Conservation (phyloP, 768 basidiomycete species). For the Boletus edulis region DNA sequence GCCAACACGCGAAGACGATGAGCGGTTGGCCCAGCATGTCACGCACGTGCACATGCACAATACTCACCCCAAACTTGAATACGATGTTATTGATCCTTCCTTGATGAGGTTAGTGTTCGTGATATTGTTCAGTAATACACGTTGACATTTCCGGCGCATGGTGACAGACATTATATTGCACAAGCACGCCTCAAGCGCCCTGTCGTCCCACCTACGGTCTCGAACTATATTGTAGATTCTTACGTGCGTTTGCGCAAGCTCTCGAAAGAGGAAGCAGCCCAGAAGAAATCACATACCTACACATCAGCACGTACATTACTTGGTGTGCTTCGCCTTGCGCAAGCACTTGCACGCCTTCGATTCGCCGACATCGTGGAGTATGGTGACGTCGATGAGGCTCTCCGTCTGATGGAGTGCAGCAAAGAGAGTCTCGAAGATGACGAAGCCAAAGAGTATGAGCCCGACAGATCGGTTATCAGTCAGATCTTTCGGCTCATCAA, state of each 20-base stretch:
- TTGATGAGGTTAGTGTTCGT: constrained; percentile 70
- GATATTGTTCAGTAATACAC: neutral
- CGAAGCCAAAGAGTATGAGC: constrained; percentile 62
- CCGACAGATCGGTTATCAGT: constrained; percentile 76
- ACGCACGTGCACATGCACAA: constrained; percentile 98
- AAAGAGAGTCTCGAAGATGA: constrained; percentile 90
- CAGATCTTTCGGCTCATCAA: constrained; percentile 92
- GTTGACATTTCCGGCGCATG: constrained; percentile 1
- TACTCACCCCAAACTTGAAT: constrained; percentile 78
- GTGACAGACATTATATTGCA: constrained; percentile 87
- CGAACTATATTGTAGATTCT: constrained; percentile 90
- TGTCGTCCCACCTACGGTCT: constrained; percentile 84
- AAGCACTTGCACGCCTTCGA: constrained; percentile 90
- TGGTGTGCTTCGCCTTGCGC: constrained; percentile 89
- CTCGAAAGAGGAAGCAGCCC: constrained; percentile 85
- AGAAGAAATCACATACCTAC: constrained; percentile 89
- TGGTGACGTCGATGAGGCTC: constrained; percentile 92
- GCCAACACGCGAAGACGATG: constrained; percentile 91
- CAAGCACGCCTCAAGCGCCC: constrained; percentile 85
- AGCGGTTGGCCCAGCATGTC: constrained; percentile 93
- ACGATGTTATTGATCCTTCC: constrained; percentile 80
- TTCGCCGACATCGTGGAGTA: constrained; percentile 78
- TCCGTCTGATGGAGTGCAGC: constrained; percentile 95
- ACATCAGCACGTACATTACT: constrained; percentile 96
- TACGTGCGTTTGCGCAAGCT: constrained; percentile 94